Conservation (phyloP, 2,329 filamentous ascomycete genomes). For the Phialophora macrospora region DNA sequence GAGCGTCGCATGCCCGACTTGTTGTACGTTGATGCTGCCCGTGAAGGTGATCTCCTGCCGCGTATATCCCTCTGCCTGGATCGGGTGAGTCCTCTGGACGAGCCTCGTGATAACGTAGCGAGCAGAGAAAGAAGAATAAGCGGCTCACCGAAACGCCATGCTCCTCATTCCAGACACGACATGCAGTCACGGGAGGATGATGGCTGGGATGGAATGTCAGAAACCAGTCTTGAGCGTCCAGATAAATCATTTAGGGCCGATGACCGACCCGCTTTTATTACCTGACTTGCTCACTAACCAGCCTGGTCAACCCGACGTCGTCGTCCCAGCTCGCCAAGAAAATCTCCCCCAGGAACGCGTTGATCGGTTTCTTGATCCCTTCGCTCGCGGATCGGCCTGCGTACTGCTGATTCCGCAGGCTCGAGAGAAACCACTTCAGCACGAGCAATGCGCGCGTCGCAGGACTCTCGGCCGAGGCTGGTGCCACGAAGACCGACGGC, state of each 20-base stretch:
- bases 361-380: conserved; percentile 39
- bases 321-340: conserved; percentile 37
- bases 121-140: not conserved
- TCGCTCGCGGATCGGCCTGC: conserved; percentile 42
- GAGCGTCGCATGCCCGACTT: conserved; percentile 36
- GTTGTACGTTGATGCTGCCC: conserved; percentile 31
- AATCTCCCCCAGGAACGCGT: conserved; percentile 38
- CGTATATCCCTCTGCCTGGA: conserved; percentile 37
- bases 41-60: conserved; percentile 38
- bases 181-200: conserved; percentile 39
- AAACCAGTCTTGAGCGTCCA: not conserved
- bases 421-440: conserved; percentile 95
- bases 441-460: conserved; percentile 83
- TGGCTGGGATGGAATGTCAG: conserved; percentile 20
- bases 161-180: conserved; percentile 38
- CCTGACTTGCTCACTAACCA: conserved; percentile 39
- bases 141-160: conserved; percentile 33
- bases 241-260: not conserved
- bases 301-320: conserved; percentile 29
- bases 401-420: conserved; percentile 76
- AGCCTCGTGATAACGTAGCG: not conserved
- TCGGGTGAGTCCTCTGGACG: not conserved
- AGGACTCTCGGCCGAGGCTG: conserved; percentile 76
- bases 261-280: conserved; percentile 1
- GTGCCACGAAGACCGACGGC: conserved; percentile 77